phyloP scores from a whole-genome alignment of 2,329 filamentous ascomycete species.

The Talaromyces funiculosus region DNA sequence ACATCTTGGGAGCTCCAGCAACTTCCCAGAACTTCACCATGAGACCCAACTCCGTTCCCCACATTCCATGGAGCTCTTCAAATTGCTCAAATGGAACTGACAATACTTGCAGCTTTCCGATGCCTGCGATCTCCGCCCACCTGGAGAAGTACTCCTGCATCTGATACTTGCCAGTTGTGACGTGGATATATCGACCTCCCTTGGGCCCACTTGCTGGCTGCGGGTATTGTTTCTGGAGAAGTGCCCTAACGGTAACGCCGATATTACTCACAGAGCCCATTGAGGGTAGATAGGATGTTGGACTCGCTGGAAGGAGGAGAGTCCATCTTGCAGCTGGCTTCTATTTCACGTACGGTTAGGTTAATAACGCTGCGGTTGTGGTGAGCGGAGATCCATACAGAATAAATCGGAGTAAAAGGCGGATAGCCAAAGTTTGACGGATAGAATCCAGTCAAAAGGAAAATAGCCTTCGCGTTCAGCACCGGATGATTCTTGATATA shows the following conservation, averaged over 20 bases:
- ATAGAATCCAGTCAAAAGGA: constrained; percentile 9
- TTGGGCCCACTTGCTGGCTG: not conserved
- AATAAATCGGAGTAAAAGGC: constrained; percentile 6
- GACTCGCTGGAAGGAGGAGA: not conserved
- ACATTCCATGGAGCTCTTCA: constrained; percentile 4
- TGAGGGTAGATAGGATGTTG: not conserved
- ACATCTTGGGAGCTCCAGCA: constrained; percentile 5
- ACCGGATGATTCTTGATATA: constrained; percentile 4
- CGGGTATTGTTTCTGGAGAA: not conserved
- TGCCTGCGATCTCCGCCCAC: constrained; percentile 3
- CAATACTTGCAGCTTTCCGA: not conserved
- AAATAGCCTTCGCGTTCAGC: constrained; percentile 1
- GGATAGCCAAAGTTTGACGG: constrained; percentile 1
- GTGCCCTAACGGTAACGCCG: not conserved
- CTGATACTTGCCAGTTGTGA: constrained; percentile 7
- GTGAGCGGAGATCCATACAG: not conserved
- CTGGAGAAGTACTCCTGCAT: constrained; percentile 1
- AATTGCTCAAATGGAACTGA: constrained; percentile 8
- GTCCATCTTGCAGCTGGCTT: not conserved
- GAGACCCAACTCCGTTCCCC: constrained; percentile 5
- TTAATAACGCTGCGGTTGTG: not conserved
- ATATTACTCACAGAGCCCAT: constrained; percentile 3
- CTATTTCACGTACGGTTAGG: not conserved
- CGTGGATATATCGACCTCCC: constrained; percentile 4
- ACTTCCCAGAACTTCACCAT: constrained; percentile 9